Evolutionary conservation across 805 yeast species (phyloP), one percentile per base, ranked within the genome.

Genomic region (Starmerella vitae): DNA sequence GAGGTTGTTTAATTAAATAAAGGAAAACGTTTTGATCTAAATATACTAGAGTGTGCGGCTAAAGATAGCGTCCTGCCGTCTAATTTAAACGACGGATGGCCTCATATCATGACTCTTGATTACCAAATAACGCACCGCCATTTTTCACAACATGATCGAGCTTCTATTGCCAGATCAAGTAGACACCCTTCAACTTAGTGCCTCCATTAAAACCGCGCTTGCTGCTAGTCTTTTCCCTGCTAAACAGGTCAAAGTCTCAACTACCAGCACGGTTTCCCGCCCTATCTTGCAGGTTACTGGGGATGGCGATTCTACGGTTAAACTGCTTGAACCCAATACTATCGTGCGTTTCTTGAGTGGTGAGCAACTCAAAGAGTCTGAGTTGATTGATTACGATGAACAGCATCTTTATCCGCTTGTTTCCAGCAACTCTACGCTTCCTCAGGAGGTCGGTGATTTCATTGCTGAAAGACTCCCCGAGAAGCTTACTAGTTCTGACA

Each of bases 301-400:
- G 6, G 31, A 40, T 20, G 30, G 28, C 34, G 39, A 38, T 36
- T 7, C 35, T 3, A 21, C 8, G 20, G 34, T 22, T 5, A 27
- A 59, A 46, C 62, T 70, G 43, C 51, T 57, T 34, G 77, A 71
- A 53, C 62, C 74, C 26, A 71, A 71, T 50, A 70, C 76, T 21
- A 65, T 71, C 30, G 75, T 71, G 30, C 61, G 64, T 47, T 69
- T 59, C 46, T 56, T 71, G 43, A n/a, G 45, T 28, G 43, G 44
- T 13, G 27, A 37, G 5, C 27, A 49, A 3, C 29, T 32, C 10
- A 17, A 14, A 20, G 51, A 55, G 22, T 41, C 46, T 18, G 38
- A 43, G 3, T 50, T 60, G 12, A 49, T 65, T 28, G 50, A 44
- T 6, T 50, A 53, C 20, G 76, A 70, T 46, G 72, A 69, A 51